Evolutionary conservation across 2,329 filamentous ascomycete genomes (phyloP).

Genomic region (Penicillium paneum): DNA sequence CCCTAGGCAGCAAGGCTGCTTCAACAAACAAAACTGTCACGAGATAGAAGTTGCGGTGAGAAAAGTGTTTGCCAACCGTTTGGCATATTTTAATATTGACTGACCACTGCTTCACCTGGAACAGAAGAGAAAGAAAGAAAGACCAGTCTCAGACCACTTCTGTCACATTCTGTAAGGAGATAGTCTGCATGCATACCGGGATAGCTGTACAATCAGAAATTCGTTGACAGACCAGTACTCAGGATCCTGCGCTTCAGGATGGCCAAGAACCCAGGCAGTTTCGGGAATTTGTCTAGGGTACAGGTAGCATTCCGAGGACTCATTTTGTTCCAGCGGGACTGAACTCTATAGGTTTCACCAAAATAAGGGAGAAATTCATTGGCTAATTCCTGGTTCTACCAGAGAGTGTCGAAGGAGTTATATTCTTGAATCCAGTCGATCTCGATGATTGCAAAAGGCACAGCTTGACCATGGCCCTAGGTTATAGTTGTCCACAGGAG

Average conservation of each 20-base stretch:
- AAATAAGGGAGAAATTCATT: neutral
- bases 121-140: neutral
- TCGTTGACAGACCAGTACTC: neutral
- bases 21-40: too few species aligned
- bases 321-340: neutral
- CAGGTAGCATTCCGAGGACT: neutral
- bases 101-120: neutral
- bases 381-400: neutral
- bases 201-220: neutral
- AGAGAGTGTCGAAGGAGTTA: neutral
- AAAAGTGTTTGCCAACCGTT: too few species aligned
- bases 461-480: neutral
- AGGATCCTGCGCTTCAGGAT: neutral
- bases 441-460: neutral
- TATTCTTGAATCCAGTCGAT: neutral
- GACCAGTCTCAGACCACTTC: neutral
- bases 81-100: too few species aligned
- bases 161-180: neutral
- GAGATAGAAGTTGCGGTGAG: too few species aligned
- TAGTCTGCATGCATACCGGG: too few species aligned
- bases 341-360: neutral
- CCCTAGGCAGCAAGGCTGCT: too few species aligned
- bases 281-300: neutral
- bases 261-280: neutral
- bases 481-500: neutral